Base-by-base conservation (phyloP, 169 alveolate species). In the Plasmodium relictum region DNA sequence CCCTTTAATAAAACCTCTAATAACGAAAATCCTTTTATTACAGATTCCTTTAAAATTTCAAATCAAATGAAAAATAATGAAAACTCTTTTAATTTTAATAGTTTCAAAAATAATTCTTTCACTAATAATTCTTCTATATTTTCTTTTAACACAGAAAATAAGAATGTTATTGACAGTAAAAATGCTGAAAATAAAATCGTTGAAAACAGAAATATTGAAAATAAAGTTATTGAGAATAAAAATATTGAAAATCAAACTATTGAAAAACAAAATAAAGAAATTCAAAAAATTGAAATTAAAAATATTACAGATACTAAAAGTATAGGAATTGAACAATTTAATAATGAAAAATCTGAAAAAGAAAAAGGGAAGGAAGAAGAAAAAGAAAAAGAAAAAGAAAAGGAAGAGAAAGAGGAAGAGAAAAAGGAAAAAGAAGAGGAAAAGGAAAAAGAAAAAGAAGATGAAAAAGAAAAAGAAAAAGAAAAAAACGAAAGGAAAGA, bases 1-100 rank as follows among this genome's bases (percentile, higher is more conserved):
- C 26, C 59, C n/a, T 71, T 59, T 14, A 71, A 71, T 71, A 71
- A 39, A 12, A 31, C 70, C 83, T 44, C 42, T 31, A 31, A 31
- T 31, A 31, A 31, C 3, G 39, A 31, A 31, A 31, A 31, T 31
- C 39, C 39, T 2, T 31, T 31, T 31, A 31, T 31, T 31, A 31
- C 39, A 31, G 39, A 31, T 31, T 31, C 39, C 39, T 31, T 31
- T 31, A 31, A 31, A 31, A 31, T 31, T 31, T 31, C 39, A 31
- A 31, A 31, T 31, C 39, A 1, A 31, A 2, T 31, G 39, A 48
- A 48, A 9, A 48, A 48, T 48, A 48, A 14, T 48, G 16, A 14
- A 9, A 48, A 14, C 58, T 1, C 20, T 14, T 14, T 48, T 10
- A 0, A 14, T 2, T 9, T 9, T 48, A 48, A 48, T 48, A 48